Evolutionary conservation across 1,284 basidiomycete species (phyloP), one percentile per base, ranked within the genome.

Genomic region (Heterobasidion occidentale): DNA sequence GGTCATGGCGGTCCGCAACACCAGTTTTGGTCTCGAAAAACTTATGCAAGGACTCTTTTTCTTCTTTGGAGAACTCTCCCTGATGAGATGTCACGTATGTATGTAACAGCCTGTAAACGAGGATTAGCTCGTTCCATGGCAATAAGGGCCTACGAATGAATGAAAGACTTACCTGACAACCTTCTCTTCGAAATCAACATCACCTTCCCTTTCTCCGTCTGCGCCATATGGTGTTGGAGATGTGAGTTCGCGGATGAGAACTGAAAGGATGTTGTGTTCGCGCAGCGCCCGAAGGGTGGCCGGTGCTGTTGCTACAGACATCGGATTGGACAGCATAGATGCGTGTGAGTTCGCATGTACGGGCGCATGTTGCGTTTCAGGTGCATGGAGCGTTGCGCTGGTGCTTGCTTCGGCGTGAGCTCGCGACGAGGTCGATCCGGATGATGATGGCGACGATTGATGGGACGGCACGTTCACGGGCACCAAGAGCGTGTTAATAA

Each of bases 111-210:
- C 85, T 84, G 54, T n/a, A 45, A 45, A 45, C 14, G 6, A 45
- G 17, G 12, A 14, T 2, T 52, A 45, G 46, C 15, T 19, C 33
- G 54, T 36, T 50, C 52, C 19, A 52, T 27, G 51, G 52, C 38
- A 27, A n/a, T 11, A 35, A 17, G 34, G 7, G n/a, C 46, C 19
- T 19, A 19, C n/a, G 54, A 2, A 46, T n/a, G 33, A 46, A 50
- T 53, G 36, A 2, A 36, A 67, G 12, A 79, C 70, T 52, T 71
- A 86, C 75, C 83, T 77, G 15, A 90, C 65, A 0, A 86, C 75
- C 67, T 94, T 94, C 71, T 95, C 93, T 65, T 88, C 84, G 58
- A 88, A 90, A 64, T 95, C 91, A 4, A 73, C 65, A 68, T 97
- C 94, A 7, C 74, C 74, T 20, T 82, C 81, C 36, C 72, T 68